Percentiles rank a stretch among this genome's conserved stretches.
Conservation (phyloP, 2,329 filamentous ascomycete species). For the Alternaria tenuissima region DNA sequence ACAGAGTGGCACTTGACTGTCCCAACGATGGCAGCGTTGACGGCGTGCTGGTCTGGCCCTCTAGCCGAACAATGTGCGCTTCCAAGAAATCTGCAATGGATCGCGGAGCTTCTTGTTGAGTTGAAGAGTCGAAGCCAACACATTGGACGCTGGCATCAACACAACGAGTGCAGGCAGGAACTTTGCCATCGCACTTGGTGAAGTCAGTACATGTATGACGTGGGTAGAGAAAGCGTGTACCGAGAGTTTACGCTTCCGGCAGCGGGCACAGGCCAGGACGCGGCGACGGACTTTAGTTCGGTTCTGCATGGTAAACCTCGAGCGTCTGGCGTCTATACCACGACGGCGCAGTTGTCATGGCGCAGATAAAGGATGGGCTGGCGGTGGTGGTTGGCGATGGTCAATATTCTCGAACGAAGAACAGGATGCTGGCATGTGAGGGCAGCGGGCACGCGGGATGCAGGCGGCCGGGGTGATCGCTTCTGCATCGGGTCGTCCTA, state of each 20-base stretch:
- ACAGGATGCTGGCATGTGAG: constrained; percentile 12
- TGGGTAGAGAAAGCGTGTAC: constrained; percentile 23
- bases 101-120: constrained; percentile 43
- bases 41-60: constrained; percentile 27
- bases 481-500: constrained; percentile 24
- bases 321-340: constrained; percentile 23
- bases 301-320: constrained; percentile 38
- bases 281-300: constrained; percentile 46
- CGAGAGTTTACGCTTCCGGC: constrained; percentile 48
- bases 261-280: constrained; percentile 48
- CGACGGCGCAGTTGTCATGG: constrained; percentile 33
- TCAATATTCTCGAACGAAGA: constrained; percentile 16
- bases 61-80: constrained; percentile 41
- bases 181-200: constrained; percentile 46
- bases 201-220: constrained; percentile 12
- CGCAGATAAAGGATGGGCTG: constrained; percentile 15
- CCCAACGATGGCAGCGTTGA: constrained; percentile 24
- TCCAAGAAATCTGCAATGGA: constrained; percentile 47
- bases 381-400: constrained; percentile 20
- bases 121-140: constrained; percentile 48
- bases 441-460: constrained; percentile 15
- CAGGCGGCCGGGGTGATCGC: constrained; percentile 22
- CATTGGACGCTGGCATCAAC: constrained; percentile 42
- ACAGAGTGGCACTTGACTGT: constrained; percentile 26
- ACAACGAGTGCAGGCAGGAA: constrained; percentile 46